Evolutionary conservation across 2,329 filamentous ascomycete species (phyloP), one percentile per base, ranked within the genome.

Genomic region (Mycosphaerelloides madeirae): DNA sequence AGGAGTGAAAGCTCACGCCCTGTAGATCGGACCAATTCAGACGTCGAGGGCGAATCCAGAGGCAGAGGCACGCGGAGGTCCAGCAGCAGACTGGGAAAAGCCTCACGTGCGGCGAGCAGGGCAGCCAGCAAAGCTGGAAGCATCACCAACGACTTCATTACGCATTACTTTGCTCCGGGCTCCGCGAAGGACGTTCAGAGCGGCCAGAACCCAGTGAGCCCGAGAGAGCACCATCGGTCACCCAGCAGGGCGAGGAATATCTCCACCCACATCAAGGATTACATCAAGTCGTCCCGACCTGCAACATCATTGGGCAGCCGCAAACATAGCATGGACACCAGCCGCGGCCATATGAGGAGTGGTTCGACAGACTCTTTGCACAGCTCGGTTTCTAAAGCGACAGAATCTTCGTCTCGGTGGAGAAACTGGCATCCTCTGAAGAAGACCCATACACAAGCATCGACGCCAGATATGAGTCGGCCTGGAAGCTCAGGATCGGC

Each of bases 211-310:
- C 43, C 28, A 11, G 25, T 14, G 12, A 43, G 33, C 12, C 39
- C 45, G 6, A 31, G 38, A 8, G 43, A 44, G 38, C 35, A 41
- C 22, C 51, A 41, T 9, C 20, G 44, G 14, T 47, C 52, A 11
- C 36, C 44, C 3, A 52, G 52, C 25, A 54, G 50, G 37, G 44
- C 50, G 37, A 41, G 43, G 8, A 31, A 39, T 20, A 36, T 46
- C 16, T 39, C 49, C 7, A 39, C 37, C n/a, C 37, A 50, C 28
- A 48, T 55, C 19, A 66, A 59, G 41, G 68, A 68, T 3, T 71
- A 70, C 50, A 64, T 72, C 44, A 64, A 68, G 31, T 67, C 69
- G 49, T 64, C 72, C 44, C 63, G 68, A 31, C 68, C 69, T 1
- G 50, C 46, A 16, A 56, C 50, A 14, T 45, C 54, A 3, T 41